phyloP scores from a whole-genome alignment of 306 rosid genomes.

The Cucumis sativus region DNA sequence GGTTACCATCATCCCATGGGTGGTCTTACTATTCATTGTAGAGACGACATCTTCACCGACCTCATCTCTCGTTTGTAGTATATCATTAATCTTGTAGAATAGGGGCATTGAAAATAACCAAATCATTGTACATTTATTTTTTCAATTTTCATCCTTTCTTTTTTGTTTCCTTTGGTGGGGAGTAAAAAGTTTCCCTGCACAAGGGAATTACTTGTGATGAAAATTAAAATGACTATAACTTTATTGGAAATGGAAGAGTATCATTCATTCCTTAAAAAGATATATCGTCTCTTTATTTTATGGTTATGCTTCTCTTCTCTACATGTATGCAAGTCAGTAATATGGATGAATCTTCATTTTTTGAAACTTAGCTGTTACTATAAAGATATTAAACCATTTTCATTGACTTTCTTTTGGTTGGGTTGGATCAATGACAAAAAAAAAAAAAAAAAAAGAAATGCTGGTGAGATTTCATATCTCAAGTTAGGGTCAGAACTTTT shows the following conservation, averaged over 20 bases:
- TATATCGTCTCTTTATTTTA: background rate
- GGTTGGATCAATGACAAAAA: background rate
- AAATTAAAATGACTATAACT: background rate
- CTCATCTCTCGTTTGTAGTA: background rate
- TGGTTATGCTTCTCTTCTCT: background rate
- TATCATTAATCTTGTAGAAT: background rate
- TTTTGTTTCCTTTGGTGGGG: background rate
- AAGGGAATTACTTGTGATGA: background rate
- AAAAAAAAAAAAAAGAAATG: background rate
- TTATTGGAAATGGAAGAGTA: background rate
- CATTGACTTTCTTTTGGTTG: background rate
- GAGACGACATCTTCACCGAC: background rate
- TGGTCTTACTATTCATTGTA: slow-evolving; percentile 23
- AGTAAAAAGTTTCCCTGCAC: background rate
- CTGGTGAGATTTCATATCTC: background rate
- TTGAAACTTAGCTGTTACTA: background rate
- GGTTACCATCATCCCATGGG: slow-evolving; percentile 25
- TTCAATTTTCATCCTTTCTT: background rate
- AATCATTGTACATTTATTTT: background rate
- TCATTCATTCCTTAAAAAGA: background rate
- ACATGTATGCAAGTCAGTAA: too few species aligned
- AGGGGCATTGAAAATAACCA: background rate
- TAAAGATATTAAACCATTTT: too few species aligned
- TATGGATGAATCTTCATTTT: background rate
- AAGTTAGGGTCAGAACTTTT: background rate